Evolutionary conservation across 805 yeast genomes (phyloP).

Genomic region (Starmerella bombicola): DNA sequence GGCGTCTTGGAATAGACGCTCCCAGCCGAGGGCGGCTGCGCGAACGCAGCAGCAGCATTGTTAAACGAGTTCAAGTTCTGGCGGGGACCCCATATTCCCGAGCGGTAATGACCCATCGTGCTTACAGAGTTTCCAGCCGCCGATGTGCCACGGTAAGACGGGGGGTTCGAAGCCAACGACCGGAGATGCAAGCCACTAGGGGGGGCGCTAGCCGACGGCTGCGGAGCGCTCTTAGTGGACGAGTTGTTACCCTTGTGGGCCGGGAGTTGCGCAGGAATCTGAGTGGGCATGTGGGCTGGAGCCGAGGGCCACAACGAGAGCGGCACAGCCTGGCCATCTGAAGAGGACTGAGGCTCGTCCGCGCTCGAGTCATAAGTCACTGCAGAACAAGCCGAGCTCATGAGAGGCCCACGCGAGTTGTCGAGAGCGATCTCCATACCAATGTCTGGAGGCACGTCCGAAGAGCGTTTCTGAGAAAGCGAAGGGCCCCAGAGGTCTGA

Average conservation of each 20-base stretch:
- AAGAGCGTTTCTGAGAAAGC: conserved; percentile 3
- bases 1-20: conserved; percentile 5
- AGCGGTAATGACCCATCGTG: conserved; percentile 14
- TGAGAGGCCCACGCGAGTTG: conserved; percentile 19
- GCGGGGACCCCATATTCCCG: conserved; percentile 21
- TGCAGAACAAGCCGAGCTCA: conserved; percentile 19
- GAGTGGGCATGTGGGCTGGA: neutral
- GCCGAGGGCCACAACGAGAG: conserved; percentile 1
- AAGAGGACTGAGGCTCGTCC: conserved; percentile 5
- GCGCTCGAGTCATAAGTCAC: neutral
- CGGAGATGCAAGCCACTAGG: conserved; percentile 2
- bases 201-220: neutral
- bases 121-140: neutral
- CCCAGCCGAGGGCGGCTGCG: conserved; percentile 4
- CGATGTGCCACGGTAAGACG: conserved; percentile 5
- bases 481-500: conserved; percentile 25
- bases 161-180: conserved; percentile 10
- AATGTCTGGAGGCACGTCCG: conserved; percentile 13
- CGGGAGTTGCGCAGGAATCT: neutral
- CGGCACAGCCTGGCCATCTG: neutral
- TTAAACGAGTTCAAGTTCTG: conserved; percentile 11
- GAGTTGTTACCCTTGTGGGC: neutral
- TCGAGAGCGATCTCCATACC: conserved; percentile 16
- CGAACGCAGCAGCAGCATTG: conserved; percentile 4
- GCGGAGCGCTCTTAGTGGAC: neutral